A percentile compares a stretch with the other conserved stretches of the same genome.
These are phyloP conservation scores for Mycena sp. DNA, from an alignment of 1,284 basidiomycete species.

Conservation along the genomic window DNA sequence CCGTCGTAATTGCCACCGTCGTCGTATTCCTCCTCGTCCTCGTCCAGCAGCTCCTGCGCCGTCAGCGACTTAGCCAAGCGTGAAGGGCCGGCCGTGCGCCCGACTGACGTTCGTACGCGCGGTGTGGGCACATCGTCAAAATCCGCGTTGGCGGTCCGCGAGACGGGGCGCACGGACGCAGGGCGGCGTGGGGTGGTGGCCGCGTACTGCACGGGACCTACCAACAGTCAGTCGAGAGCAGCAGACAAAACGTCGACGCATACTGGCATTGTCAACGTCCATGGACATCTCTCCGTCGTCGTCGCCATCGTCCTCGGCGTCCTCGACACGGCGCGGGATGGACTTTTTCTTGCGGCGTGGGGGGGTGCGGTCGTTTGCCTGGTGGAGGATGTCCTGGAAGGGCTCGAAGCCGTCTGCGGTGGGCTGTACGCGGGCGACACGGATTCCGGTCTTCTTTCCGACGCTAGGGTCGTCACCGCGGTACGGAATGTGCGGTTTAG, in stretches of 20 bases:
- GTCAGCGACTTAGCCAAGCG: slow-evolving; percentile 51
- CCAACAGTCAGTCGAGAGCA: slow-evolving; percentile 45
- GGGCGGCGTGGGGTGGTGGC: slow-evolving; percentile 56
- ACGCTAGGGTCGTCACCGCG: slow-evolving; percentile 76
- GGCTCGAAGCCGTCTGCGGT: slow-evolving; percentile 89
- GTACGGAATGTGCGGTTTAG: slow-evolving; percentile 75
- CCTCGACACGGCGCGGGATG: slow-evolving; percentile 49
- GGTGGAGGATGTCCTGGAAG: slow-evolving; percentile 77
- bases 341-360: slow-evolving; percentile 34
- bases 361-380: slow-evolving; percentile 72
- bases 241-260: slow-evolving; percentile 5
- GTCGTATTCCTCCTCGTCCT: slow-evolving; percentile 42
- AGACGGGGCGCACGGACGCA: slow-evolving; percentile 58
- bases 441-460: slow-evolving; percentile 80
- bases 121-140: slow-evolving; percentile 78
- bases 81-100: slow-evolving; percentile 48
- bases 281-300: slow-evolving; percentile 78
- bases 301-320: slow-evolving; percentile 53
- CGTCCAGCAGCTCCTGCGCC: slow-evolving; percentile 38
- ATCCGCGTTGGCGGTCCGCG: slow-evolving; percentile 64
- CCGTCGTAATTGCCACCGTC: slow-evolving; percentile 40
- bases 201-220: slow-evolving; percentile 64
- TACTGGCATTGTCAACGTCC: slow-evolving; percentile 68
- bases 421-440: slow-evolving; percentile 71
- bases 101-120: slow-evolving; percentile 48